Evolutionary conservation across 495 filamentous ascomycete species (phyloP).

Genomic region (Trichoderma parareesei): DNA sequence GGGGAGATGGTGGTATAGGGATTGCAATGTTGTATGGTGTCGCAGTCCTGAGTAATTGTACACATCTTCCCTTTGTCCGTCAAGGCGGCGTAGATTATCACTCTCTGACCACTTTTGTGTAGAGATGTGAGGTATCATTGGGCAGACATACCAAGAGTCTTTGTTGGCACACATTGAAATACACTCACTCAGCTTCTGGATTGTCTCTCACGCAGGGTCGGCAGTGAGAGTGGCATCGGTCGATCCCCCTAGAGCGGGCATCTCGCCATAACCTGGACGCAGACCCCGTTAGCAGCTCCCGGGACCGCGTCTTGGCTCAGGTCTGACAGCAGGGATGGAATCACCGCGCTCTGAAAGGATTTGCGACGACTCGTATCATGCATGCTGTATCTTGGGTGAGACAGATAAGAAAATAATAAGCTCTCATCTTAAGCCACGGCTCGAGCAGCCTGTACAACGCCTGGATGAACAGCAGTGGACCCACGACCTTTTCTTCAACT

Average conservation of each 20-base stretch:
- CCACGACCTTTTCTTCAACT: neutral
- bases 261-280: neutral
- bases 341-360: neutral
- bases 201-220: too few species aligned
- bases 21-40: too few species aligned
- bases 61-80: too few species aligned
- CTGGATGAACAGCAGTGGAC: neutral
- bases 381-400: neutral
- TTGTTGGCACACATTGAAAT: too few species aligned
- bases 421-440: neutral
- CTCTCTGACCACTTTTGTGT: too few species aligned
- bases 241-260: neutral
- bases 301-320: neutral
- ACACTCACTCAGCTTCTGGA: too few species aligned
- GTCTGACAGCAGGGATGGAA: neutral
- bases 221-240: neutral
- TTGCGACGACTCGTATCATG: neutral
- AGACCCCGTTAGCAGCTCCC: neutral
- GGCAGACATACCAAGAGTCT: too few species aligned
- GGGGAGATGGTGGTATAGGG: too few species aligned
- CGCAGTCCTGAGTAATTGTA: too few species aligned
- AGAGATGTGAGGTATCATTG: too few species aligned
- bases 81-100: too few species aligned
- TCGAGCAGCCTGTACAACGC: neutral
- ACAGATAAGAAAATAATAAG: slow-evolving; percentile 1